Conservation (phyloP, 176 grass and related monocot species). For the Urochloa ruziziensis region DNA sequence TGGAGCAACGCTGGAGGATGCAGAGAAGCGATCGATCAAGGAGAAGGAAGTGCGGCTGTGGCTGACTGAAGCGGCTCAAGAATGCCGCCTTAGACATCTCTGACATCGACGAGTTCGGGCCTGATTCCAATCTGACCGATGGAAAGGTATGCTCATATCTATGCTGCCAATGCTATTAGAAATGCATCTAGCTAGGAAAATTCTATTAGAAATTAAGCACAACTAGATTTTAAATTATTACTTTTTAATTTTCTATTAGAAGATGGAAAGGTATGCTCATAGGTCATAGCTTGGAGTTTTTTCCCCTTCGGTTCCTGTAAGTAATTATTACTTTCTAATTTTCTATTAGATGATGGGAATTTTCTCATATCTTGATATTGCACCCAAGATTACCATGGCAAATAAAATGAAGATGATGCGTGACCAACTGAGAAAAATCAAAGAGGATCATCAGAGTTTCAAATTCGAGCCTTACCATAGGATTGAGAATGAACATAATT, state of each 20-base stretch:
- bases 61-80: neutral
- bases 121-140: neutral
- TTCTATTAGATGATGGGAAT: neutral
- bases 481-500: neutral
- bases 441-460: neutral
- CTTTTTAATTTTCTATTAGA: neutral
- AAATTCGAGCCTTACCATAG: neutral
- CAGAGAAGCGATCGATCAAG: neutral
- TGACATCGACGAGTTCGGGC: neutral
- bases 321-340: neutral
- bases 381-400: neutral
- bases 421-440: neutral
- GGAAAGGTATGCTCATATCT: neutral
- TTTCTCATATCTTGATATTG: neutral
- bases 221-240: too few relatives aligned
- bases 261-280: too few relatives aligned
- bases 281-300: too few relatives aligned
- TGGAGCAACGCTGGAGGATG: neutral
- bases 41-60: neutral
- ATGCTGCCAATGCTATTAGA: neutral
- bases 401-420: conserved; percentile 1
- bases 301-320: too few relatives aligned
- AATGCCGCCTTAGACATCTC: neutral
- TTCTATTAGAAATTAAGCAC: too few relatives aligned
- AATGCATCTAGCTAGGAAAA: neutral